Percentiles rank a stretch among this genome's conserved stretches.
These are phyloP conservation scores for cucumber (Cucumis sativus) DNA, from an alignment of 306 rosid genomes.

Conservation along the genomic window DNA sequence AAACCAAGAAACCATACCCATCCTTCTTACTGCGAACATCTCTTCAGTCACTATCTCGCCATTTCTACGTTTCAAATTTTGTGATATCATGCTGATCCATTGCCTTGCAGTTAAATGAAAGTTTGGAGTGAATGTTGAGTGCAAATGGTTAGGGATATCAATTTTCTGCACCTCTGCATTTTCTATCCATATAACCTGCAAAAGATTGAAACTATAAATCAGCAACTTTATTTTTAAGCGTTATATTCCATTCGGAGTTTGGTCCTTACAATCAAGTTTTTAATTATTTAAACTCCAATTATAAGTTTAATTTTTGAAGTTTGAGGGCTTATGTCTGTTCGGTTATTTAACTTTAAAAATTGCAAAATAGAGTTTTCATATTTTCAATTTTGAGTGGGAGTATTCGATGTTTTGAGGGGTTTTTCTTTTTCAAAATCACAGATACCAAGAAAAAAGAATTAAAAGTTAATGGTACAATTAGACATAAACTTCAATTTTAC, in stretches of 20 bases:
- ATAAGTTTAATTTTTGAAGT: no score
- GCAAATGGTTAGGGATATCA: neutral
- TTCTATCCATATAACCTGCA: slow-evolving; percentile 22
- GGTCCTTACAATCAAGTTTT: neutral
- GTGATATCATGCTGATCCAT: slow-evolving; percentile 1
- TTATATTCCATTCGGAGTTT: neutral
- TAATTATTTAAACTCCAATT: no score
- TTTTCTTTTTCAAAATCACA: no score
- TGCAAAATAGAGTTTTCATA: no score
- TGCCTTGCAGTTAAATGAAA: slow-evolving; percentile 9
- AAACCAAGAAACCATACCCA: slow-evolving; percentile 3
- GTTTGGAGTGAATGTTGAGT: slow-evolving; percentile 3
- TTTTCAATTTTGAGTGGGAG: no score
- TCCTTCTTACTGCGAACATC: neutral
- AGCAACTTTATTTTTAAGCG: neutral
- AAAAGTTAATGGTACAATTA: no score
- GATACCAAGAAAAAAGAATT: no score
- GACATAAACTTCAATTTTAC: no score
- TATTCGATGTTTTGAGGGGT: no score
- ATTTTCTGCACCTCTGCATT: slow-evolving; percentile 14
- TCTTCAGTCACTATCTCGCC: neutral
- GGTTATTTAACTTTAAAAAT: no score
- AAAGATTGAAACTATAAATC: neutral
- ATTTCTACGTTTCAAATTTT: neutral
- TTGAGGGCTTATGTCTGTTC: no score